Evolutionary conservation across 495 filamentous ascomycete genomes (phyloP), one percentile per base, ranked within the genome.

Genomic region (Tuber indicum): DNA sequence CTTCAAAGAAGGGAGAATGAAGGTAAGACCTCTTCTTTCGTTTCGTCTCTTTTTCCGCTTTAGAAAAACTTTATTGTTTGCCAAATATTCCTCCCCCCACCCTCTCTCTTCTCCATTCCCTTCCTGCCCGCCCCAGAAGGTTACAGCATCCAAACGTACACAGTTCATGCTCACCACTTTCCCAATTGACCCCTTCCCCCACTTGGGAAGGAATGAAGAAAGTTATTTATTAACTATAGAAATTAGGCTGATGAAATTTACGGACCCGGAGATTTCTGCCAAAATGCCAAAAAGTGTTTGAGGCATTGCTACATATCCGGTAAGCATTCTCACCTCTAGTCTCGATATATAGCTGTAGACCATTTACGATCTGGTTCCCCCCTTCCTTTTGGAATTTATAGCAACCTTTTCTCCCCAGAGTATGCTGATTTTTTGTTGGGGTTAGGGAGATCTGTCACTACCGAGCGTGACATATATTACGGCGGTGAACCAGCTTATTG

Each of bases 301-400:
- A 80, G 78, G 71, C 78, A 80, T 80, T 80, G 78, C 74, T 80
- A 76, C 43, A 78, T 80, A 36, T 80, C 78, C 52, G 78, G 78
- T 80, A 74, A 52, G 71, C 26, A 62, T 32, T 17, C 36, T 52
- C 43, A 36, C 52, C 47, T 70, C 42, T 17, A 23, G 32, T 43
- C 43, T 49, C 71, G 17, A 41, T 52, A 41, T 36, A 72, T 69
- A 44, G 49, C 49, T 75, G 43, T 58, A 45, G 62, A 58, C 62
- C 76, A 72, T 72, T 70, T 76, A 73, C 71, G 41, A 47, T 43
- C 49, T 46, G 17, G 62, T 19, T 26, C 43, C 32, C 44, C 52
- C 17, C 43, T 45, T 49, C 39, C 17, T 21, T 75, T 74, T 74
- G 7, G 76, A 80, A 76, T 80, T 80, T 23, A 80, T 74, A 74